A percentile compares a stretch with the other conserved stretches of the same genome.
These are phyloP conservation scores for Penicillium nordicum DNA, from an alignment of 2,329 filamentous ascomycete genomes.

Conservation along the genomic window DNA sequence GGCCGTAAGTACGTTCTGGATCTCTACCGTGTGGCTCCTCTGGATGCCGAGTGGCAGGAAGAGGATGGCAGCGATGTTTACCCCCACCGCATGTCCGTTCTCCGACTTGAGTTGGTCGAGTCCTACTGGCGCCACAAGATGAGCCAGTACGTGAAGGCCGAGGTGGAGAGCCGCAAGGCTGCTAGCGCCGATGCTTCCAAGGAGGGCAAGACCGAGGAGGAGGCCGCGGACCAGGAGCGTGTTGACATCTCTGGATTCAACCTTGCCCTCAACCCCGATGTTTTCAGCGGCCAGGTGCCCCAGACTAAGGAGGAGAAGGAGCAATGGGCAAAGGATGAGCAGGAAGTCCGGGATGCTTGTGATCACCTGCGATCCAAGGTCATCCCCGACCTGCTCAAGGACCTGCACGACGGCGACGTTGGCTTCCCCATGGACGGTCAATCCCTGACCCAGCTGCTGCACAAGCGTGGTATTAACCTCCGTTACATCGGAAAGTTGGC, in stretches of 20 bases:
- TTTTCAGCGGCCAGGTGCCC: slow-evolving; percentile 86
- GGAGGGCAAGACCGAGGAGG: slow-evolving; percentile 39
- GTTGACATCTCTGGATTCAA: slow-evolving; percentile 85
- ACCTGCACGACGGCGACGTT: slow-evolving; percentile 86
- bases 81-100: slow-evolving; percentile 92
- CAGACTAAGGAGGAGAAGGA: slow-evolving; percentile 88
- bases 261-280: slow-evolving; percentile 89
- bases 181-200: slow-evolving; percentile 40
- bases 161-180: slow-evolving; percentile 63
- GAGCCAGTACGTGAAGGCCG: slow-evolving; percentile 79
- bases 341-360: slow-evolving; percentile 81
- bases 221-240: slow-evolving; percentile 56
- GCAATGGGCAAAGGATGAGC: slow-evolving; percentile 77
- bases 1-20: slow-evolving; percentile 97
- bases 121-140: slow-evolving; percentile 80
- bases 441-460: slow-evolving; percentile 80
- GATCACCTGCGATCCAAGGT: slow-evolving; percentile 70
- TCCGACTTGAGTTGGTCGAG: slow-evolving; percentile 87
- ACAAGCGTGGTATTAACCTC: slow-evolving; percentile 96
- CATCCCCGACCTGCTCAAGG: slow-evolving; percentile 79
- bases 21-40: slow-evolving; percentile 86
- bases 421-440: slow-evolving; percentile 99
- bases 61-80: slow-evolving; percentile 65
- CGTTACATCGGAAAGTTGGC: slow-evolving; percentile 89
- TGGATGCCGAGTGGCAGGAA: slow-evolving; percentile 89